phyloP scores from a whole-genome alignment of 306 rosid species.

The Trifolium pratense region DNA sequence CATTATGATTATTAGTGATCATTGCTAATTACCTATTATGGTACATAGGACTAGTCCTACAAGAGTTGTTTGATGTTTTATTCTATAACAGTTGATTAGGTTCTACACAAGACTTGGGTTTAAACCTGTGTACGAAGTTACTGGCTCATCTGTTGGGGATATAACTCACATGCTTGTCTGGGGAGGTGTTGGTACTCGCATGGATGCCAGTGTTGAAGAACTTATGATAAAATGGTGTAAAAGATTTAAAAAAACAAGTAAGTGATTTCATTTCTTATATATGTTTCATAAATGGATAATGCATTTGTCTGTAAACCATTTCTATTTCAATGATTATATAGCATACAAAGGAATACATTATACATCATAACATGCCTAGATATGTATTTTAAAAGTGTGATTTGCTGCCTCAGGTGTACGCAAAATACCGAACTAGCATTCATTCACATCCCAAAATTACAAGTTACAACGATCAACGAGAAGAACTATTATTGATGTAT shows the following conservation, averaged over 20 bases:
- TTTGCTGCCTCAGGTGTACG: neutral
- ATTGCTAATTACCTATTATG: neutral
- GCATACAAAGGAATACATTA: neutral
- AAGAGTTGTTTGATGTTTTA: conserved; percentile 7
- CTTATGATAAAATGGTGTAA: conserved; percentile 82
- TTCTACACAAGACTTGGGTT: conserved; percentile 88
- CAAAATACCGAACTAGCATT: neutral
- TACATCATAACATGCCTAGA: neutral
- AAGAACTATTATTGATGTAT: conserved; percentile 35
- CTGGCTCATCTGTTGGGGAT: conserved; percentile 68
- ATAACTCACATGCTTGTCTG: conserved; percentile 71
- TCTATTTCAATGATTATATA: conserved; percentile 9
- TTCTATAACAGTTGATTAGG: conserved; percentile 59
- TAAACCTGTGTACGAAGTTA: conserved; percentile 69
- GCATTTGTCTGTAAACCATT: neutral
- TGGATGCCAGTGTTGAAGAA: conserved; percentile 73
- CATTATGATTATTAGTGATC: neutral
- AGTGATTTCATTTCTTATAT: conserved; percentile 25
- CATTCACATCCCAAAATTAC: neutral
- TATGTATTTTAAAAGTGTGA: too few species aligned
- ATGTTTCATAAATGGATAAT: neutral
- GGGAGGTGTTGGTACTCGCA: conserved; percentile 91
- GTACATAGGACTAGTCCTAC: neutral
- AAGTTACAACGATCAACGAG: conserved; percentile 24
- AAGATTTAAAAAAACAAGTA: conserved; percentile 53